A percentile compares a stretch with the other conserved stretches of the same genome.
Evolutionary conservation across 169 alveolate genomes (phyloP).

Genomic region (Eimeria falciformis): DNA sequence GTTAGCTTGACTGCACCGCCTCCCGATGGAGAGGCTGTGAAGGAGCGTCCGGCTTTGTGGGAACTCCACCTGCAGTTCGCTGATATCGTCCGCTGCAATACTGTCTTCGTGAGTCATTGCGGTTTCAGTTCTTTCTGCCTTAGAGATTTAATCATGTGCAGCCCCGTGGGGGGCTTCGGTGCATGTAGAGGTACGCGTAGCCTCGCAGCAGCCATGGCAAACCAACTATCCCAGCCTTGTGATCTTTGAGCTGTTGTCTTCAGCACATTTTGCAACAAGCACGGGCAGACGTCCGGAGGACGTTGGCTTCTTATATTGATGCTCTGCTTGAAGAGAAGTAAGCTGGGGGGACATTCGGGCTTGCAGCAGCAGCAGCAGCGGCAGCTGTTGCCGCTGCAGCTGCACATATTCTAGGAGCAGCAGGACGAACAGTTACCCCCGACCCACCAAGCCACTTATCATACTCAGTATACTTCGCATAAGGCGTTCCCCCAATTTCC

Average conservation of each 20-base stretch:
- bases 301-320: slow-evolving; percentile 14
- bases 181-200: too few relatives aligned
- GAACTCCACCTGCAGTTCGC: slow-evolving; percentile 57
- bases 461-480: too few relatives aligned
- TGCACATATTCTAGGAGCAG: neutral
- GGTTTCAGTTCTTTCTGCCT: too few relatives aligned
- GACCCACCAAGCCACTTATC: too few relatives aligned
- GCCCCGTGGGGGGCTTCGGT: too few relatives aligned
- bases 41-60: slow-evolving; percentile 61
- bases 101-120: slow-evolving; percentile 49
- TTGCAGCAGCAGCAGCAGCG: neutral
- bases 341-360: neutral
- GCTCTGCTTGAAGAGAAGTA: slow-evolving; percentile 32
- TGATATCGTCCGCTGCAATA: slow-evolving; percentile 63
- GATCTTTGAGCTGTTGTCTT: neutral
- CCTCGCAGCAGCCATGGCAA: too few relatives aligned
- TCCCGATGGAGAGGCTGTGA: neutral
- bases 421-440: too few relatives aligned
- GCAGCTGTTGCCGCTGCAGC: neutral
- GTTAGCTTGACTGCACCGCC: slow-evolving; percentile 68
- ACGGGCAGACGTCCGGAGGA: slow-evolving; percentile 46
- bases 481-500: too few relatives aligned
- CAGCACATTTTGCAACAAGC: slow-evolving; percentile 61
- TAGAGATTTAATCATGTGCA: too few relatives aligned
- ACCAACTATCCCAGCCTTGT: too few relatives aligned